A percentile compares a stretch with the other conserved stretches of the same genome.
Evolutionary conservation across 345 rosid species (phyloP).

Genomic region (Hypericum perforatum): DNA sequence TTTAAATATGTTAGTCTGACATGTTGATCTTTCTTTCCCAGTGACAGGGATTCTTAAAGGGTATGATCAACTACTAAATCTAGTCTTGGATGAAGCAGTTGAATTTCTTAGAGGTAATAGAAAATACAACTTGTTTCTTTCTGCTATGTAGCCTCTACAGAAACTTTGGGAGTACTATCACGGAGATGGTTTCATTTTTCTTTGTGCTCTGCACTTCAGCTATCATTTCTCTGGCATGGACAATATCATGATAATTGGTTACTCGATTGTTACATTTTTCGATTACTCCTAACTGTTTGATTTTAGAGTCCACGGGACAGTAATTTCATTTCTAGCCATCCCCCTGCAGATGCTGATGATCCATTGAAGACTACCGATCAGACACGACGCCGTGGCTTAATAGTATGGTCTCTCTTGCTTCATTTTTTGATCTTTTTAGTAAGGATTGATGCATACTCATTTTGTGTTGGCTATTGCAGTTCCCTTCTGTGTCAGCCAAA

Average conservation of each 20-base stretch:
- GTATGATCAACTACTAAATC: constrained; percentile 85
- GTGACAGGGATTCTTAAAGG: constrained; percentile 95
- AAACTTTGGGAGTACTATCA: no score
- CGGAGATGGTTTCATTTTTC: no score
- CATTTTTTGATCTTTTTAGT: neutral
- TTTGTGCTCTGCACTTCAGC: no score
- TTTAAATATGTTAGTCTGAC: neutral
- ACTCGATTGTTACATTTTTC: neutral
- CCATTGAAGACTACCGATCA: constrained; percentile 93
- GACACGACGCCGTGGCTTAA: constrained; percentile 83
- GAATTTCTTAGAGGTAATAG: constrained; percentile 77
- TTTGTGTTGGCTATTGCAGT: no score
- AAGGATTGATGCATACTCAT: no score
- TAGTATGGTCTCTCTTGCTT: constrained; percentile 34
- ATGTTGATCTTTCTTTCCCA: constrained; percentile 18
- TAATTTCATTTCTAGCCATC: neutral
- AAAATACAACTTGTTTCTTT: no score
- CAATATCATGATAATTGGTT: no score
- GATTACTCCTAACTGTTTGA: neutral
- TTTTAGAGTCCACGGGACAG: neutral
- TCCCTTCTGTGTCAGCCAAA: neutral
- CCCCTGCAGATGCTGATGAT: constrained; percentile 69
- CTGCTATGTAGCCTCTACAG: no score
- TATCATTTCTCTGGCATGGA: no score
- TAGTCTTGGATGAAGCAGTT: constrained; percentile 83